These are phyloP conservation scores for Panicum miliaceum DNA, from an alignment of 176 grass and related monocot genomes.

Conservation along the genomic window DNA sequence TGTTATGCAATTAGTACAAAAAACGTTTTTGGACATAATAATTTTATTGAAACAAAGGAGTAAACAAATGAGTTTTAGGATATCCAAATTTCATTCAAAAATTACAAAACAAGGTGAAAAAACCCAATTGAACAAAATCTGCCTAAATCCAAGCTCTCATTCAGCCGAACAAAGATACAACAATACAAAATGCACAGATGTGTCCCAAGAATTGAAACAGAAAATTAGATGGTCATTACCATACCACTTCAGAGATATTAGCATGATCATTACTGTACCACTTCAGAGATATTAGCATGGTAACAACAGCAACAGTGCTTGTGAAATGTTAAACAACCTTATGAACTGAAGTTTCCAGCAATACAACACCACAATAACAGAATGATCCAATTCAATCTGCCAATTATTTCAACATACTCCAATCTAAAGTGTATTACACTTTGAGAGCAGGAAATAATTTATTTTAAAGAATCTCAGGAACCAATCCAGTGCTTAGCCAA, in stretches of 20 bases:
- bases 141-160: not conserved
- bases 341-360: not conserved
- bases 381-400: not conserved
- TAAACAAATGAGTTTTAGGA: not conserved
- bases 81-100: not conserved
- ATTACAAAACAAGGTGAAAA: not conserved
- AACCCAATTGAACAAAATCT: not conserved
- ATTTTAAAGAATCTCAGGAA: not conserved
- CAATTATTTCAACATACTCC: no score
- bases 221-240: not conserved
- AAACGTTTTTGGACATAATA: not conserved
- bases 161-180: not conserved
- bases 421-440: not conserved
- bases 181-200: not conserved
- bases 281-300: not conserved
- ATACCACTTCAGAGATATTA: not conserved
- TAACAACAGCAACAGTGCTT: not conserved
- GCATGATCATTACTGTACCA: not conserved
- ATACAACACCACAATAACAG: not conserved
- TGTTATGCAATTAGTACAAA: not conserved
- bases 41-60: not conserved
- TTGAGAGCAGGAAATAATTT: not conserved
- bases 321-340: not conserved
- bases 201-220: not conserved
- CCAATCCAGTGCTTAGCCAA: not conserved